A percentile compares a stretch with the other conserved stretches of the same genome.
Conservation (phyloP, 139 green algal genomes). For the Chlamydomonas sphaeroides region DNA sequence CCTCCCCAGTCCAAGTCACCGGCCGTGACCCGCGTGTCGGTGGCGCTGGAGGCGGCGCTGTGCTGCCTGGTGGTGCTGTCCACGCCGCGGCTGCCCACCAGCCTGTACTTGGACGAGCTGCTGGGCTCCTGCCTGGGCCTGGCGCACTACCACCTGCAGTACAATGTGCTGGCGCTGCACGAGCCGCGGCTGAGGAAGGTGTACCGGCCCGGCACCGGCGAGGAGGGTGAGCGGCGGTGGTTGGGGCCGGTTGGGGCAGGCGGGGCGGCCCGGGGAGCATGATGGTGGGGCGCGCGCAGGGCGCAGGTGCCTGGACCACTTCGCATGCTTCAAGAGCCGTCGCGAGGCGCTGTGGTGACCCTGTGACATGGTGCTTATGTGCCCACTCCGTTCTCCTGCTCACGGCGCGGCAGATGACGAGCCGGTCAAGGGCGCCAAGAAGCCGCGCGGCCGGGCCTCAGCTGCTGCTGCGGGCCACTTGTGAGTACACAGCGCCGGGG, state of each 20-base stretch:
- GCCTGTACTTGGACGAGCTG: conserved; percentile 38
- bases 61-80: conserved; percentile 43
- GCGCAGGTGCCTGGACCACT: no score
- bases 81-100: conserved; percentile 34
- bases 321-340: no score
- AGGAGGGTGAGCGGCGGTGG: conserved; percentile 1
- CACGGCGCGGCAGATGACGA: background rate
- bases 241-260: no score
- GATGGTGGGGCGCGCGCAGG: no score
- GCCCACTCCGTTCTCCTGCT: no score
- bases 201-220: conserved; percentile 33
- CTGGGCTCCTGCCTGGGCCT: conserved; percentile 16
- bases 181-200: conserved; percentile 56
- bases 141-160: conserved; percentile 67
- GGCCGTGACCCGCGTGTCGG: background rate
- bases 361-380: no score
- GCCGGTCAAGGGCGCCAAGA: background rate
- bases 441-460: no score
- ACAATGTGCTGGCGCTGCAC: conserved; percentile 75
- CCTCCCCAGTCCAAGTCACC: conserved; percentile 5
- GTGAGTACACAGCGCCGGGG: no score
- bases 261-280: no score
- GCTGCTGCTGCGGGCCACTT: no score
- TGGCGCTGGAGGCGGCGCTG: conserved; percentile 37
- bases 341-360: no score